phyloP scores from a whole-genome alignment of 805 yeast species.

The Lachancea kluyveri region DNA sequence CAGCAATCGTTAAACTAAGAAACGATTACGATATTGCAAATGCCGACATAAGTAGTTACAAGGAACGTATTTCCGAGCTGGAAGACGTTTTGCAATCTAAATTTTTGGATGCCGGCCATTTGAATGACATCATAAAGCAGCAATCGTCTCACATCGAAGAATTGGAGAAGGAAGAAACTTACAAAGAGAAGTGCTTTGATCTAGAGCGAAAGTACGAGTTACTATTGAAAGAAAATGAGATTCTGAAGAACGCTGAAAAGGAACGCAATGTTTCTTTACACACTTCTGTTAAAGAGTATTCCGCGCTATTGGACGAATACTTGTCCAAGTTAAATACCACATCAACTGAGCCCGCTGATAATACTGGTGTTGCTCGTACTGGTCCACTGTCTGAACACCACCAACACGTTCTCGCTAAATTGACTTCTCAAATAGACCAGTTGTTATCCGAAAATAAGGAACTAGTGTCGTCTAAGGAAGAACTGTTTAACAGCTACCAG shows the following conservation, averaged over 20 bases:
- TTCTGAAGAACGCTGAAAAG: constrained; percentile 34
- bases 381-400: no score
- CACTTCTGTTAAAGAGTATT: constrained; percentile 23
- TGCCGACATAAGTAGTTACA: constrained; percentile 39
- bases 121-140: constrained; percentile 48
- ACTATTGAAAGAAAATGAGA: constrained; percentile 39
- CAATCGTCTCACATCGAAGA: constrained; percentile 45
- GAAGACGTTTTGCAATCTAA: constrained; percentile 50
- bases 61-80: constrained; percentile 37
- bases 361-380: no score
- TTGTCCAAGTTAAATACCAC: constrained; percentile 13
- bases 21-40: constrained; percentile 28
- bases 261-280: constrained; percentile 30
- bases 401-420: constrained; percentile 31
- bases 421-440: constrained; percentile 54
- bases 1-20: constrained; percentile 14
- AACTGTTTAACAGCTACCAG: constrained; percentile 31
- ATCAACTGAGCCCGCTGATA: constrained; percentile 1
- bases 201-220: constrained; percentile 42
- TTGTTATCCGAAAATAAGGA: constrained; percentile 43
- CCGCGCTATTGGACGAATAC: constrained; percentile 24
- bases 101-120: constrained; percentile 42
- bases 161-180: constrained; percentile 38
- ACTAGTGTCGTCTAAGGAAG: constrained; percentile 29
- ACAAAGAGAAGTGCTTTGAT: constrained; percentile 41